Evolutionary conservation across 2,329 filamentous ascomycete species (phyloP), one percentile per base, ranked within the genome.

Genomic region (Fusarium dimerum): DNA sequence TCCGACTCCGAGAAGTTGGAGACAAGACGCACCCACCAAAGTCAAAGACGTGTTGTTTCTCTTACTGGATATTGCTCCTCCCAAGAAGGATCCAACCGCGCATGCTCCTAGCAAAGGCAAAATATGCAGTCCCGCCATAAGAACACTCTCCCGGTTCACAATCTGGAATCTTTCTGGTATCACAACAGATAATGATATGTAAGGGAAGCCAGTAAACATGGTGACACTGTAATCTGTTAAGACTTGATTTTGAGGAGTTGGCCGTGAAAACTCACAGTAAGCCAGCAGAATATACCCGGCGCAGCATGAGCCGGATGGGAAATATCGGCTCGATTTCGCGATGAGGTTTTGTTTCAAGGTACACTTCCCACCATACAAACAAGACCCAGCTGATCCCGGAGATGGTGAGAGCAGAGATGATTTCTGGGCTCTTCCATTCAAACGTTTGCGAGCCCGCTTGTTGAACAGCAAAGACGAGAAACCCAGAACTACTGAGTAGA

Each of bases 151-250:
- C 6, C 71, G 71, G 55, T 84, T 80, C 47, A 85, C 77, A 38
- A 86, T 79, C 54, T 86, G 83, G 45, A 85, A 82, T 7, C 82
- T 72, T 57, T 86, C 80, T 1, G 84, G 83, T 5, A 87, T 75
- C 32, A 79, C 76, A 50, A 85, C 78, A 12, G 82, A 77, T n/a
- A 84, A 73, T 5, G 80, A 72, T 18, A 86, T 78, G 54, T 84
- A 85, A 0, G 78, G 73, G 47, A 81, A 83, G 2, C 83, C 83
- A 0, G 78, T 79, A 16, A 85, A 71, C 15, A 85, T 68, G 3
- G 82, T 84, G 26, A 79, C 76, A 15, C 80, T 83, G n/a, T 26
- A 48, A 17, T 52, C 68, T 26, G 67, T 56, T 12, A 43, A 16
- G 16, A 3, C 18, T 20, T 39, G 40, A 7, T 4, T 13, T n/a